A percentile compares a stretch with the other conserved stretches of the same genome.
These are phyloP conservation scores for Nemania abortiva DNA, from an alignment of 2,329 filamentous ascomycete genomes.

Conservation along the genomic window DNA sequence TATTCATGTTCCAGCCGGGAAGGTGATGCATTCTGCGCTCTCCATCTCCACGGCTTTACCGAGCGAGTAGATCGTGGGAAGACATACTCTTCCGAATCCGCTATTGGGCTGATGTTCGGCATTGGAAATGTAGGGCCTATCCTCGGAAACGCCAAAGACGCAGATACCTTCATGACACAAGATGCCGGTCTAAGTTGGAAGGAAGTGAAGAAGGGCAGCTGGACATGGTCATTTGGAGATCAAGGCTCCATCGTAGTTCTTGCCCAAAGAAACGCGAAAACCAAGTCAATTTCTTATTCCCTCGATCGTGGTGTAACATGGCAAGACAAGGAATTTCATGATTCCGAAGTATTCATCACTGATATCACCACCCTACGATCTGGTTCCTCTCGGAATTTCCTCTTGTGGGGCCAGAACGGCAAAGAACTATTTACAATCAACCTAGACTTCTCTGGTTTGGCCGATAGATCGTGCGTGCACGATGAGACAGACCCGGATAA, in stretches of 20 bases:
- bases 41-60: slow-evolving; percentile 96
- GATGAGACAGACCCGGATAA: slow-evolving; percentile 67
- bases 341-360: slow-evolving; percentile 76
- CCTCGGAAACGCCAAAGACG: slow-evolving; percentile 75
- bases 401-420: slow-evolving; percentile 82
- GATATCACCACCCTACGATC: slow-evolving; percentile 91
- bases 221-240: slow-evolving; percentile 95
- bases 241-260: slow-evolving; percentile 94
- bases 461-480: slow-evolving; percentile 77
- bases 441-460: slow-evolving; percentile 87
- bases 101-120: slow-evolving; percentile 90
- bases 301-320: slow-evolving; percentile 85
- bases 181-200: slow-evolving; percentile 94
- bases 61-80: slow-evolving; percentile 85
- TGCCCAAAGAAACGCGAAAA: slow-evolving; percentile 76
- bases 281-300: slow-evolving; percentile 79
- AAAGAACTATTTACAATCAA: slow-evolving; percentile 79
- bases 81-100: slow-evolving; percentile 88
- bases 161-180: slow-evolving; percentile 89
- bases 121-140: slow-evolving; percentile 87
- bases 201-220: slow-evolving; percentile 85
- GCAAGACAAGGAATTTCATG: slow-evolving; percentile 79
- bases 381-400: slow-evolving; percentile 89
- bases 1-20: slow-evolving; percentile 74
- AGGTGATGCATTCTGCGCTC: slow-evolving; percentile 76